These are phyloP conservation scores for Penicillium flavigenum DNA, from an alignment of 495 filamentous ascomycete species.

Conservation along the genomic window DNA sequence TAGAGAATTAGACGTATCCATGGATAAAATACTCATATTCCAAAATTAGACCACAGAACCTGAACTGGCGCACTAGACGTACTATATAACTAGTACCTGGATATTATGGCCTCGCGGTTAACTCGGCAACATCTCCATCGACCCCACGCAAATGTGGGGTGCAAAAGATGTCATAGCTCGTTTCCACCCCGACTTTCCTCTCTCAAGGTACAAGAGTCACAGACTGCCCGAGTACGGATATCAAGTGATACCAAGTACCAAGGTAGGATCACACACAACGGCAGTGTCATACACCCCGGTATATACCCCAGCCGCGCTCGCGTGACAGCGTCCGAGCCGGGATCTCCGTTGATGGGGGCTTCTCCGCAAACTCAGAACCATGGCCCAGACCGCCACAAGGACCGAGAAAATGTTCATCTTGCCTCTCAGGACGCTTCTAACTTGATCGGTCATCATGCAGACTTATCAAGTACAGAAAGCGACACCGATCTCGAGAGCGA, in stretches of 20 bases:
- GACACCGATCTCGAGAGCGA: constrained; percentile 23
- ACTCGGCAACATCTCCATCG: constrained; percentile 5
- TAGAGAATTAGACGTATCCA: no score
- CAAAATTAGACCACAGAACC: no score
- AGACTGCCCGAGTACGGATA: background rate
- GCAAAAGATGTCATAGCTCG: constrained; percentile 6
- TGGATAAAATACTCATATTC: no score
- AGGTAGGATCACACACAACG: background rate
- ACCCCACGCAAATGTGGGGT: constrained; percentile 1
- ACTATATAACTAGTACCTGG: no score
- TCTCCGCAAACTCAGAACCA: constrained; percentile 6
- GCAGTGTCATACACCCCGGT: background rate
- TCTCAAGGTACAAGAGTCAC: background rate
- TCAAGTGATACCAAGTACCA: background rate
- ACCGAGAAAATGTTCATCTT: background rate
- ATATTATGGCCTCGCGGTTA: background rate
- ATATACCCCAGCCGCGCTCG: constrained; percentile 10
- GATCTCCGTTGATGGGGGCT: constrained; percentile 20
- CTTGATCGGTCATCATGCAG: background rate
- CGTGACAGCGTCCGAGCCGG: constrained; percentile 11
- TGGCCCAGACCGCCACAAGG: constrained; percentile 9
- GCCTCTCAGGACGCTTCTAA: background rate
- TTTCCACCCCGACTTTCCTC: constrained; percentile 2
- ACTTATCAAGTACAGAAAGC: background rate
- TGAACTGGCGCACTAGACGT: no score